A percentile compares a stretch with the other conserved stretches of the same genome.
These are phyloP conservation scores for Wickerhamiella kazuoi DNA, from an alignment of 805 yeast species.

Conservation along the genomic window DNA sequence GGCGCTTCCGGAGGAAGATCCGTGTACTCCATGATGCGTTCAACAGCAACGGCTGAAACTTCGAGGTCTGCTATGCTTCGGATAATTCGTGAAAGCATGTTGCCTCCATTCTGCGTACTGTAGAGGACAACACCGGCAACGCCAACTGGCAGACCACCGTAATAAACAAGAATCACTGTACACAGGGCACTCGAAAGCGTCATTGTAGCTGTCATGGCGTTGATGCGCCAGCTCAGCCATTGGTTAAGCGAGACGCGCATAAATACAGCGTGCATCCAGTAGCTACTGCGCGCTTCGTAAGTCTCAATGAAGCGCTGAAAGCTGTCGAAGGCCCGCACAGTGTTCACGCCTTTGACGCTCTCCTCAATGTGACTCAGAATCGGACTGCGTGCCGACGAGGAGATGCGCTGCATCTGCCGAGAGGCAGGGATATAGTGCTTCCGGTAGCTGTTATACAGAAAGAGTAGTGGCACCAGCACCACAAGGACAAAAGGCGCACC, in stretches of 20 bases:
- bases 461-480: conserved; percentile 42
- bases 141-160: conserved; percentile 61
- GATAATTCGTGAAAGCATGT: conserved; percentile 72
- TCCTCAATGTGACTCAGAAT: conserved; percentile 62
- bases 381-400: conserved; percentile 46
- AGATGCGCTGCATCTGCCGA: conserved; percentile 54
- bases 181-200: conserved; percentile 63
- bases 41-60: conserved; percentile 78
- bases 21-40: conserved; percentile 38
- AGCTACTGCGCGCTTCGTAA: conserved; percentile 23
- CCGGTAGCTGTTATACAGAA: conserved; percentile 46
- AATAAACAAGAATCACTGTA: conserved; percentile 38
- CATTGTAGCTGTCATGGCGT: conserved; percentile 67
- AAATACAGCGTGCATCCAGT: conserved; percentile 27
- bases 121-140: conserved; percentile 76
- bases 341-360: conserved; percentile 49
- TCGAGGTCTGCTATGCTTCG: conserved; percentile 86
- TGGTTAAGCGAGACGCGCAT: conserved; percentile 43
- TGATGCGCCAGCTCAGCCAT: conserved; percentile 71
- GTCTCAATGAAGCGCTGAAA: conserved; percentile 32
- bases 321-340: conserved; percentile 50
- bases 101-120: conserved; percentile 70
- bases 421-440: conserved; percentile 41
- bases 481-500: conserved; percentile 75
- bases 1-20: conserved; percentile 75